These are phyloP conservation scores for Avicennia marina DNA, from an alignment of 257 asterid species.

Conservation along the genomic window DNA sequence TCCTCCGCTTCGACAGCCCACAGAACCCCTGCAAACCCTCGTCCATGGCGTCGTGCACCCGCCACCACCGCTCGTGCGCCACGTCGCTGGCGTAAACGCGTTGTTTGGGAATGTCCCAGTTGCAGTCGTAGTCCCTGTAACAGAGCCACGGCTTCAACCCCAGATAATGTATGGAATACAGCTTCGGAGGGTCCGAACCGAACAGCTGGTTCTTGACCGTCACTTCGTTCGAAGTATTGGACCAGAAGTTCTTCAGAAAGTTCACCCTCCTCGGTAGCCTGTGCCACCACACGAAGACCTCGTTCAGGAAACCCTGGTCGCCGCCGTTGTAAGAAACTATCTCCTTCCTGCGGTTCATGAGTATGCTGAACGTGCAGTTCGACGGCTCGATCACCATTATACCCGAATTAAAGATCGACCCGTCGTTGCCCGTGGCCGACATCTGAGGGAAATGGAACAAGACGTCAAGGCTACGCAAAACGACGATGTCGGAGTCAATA, in stretches of 20 bases:
- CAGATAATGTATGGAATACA: conserved; percentile 67
- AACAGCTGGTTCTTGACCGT: conserved; percentile 58
- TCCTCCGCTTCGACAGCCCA: conserved; percentile 46
- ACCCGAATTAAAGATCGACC: conserved; percentile 72
- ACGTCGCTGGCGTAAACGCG: conserved; percentile 66
- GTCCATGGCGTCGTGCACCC: conserved; percentile 66
- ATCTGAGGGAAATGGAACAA: conserved; percentile 75
- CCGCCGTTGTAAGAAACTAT: conserved; percentile 88
- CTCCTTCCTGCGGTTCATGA: conserved; percentile 43
- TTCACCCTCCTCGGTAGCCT: conserved; percentile 70
- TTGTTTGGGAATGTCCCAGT: conserved; percentile 55
- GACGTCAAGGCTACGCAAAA: conserved; percentile 58
- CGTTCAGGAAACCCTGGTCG: conserved; percentile 81
- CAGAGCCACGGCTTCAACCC: conserved; percentile 89
- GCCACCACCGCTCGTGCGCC: conserved; percentile 84
- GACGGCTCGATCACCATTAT: conserved; percentile 87
- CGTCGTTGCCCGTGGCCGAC: conserved; percentile 81
- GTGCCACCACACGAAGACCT: conserved; percentile 88
- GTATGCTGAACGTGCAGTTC: conserved; percentile 63
- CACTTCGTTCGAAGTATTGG: conserved; percentile 42
- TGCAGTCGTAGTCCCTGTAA: conserved; percentile 84
- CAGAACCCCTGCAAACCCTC: conserved; percentile 45
- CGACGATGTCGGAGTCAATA: conserved; percentile 72
- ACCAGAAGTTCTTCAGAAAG: conserved; percentile 79
- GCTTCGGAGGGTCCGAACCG: conserved; percentile 64